Percentiles rank a stretch among this genome's conserved stretches.
phyloP scores from a whole-genome alignment of 352 stramenopile species.

The Peronospora destructor region DNA sequence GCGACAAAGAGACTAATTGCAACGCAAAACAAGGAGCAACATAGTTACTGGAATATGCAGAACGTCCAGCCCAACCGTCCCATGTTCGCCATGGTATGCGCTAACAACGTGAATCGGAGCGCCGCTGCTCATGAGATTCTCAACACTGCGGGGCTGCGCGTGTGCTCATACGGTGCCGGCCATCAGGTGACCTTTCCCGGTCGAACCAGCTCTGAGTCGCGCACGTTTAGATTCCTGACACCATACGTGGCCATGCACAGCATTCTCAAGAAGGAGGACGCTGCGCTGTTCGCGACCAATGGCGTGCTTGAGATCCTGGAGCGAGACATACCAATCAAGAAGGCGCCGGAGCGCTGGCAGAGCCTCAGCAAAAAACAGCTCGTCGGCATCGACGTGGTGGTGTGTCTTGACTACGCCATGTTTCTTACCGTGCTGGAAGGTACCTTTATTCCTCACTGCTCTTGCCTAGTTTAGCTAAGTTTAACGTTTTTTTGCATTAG shows the following conservation, averaged over 20 bases:
- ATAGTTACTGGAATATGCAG: constrained; percentile 4
- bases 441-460: constrained; percentile 1
- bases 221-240: constrained; percentile 63
- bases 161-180: constrained; percentile 67
- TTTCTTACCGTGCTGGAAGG: constrained; percentile 70
- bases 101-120: constrained; percentile 84
- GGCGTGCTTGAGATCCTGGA: constrained; percentile 66
- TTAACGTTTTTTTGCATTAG: constrained; percentile 14
- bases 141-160: constrained; percentile 44
- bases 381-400: constrained; percentile 54
- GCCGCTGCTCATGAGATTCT: constrained; percentile 64
- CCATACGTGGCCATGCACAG: constrained; percentile 59
- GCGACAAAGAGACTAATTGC: constrained; percentile 4
- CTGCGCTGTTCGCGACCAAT: constrained; percentile 46
- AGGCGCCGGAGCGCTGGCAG: constrained; percentile 69
- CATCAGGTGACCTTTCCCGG: constrained; percentile 56
- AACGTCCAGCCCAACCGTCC: constrained; percentile 7
- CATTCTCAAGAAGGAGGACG: constrained; percentile 45
- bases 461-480: background rate
- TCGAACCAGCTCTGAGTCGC: constrained; percentile 22
- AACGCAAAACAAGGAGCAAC: too few species aligned
- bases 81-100: constrained; percentile 78
- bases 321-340: constrained; percentile 66
- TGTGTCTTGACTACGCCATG: constrained; percentile 80
- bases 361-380: constrained; percentile 57